Percentiles rank a stretch among this genome's conserved stretches.
Conservation (phyloP, 2,329 filamentous ascomycete genomes). For the Stagonosporopsis vannaccii region DNA sequence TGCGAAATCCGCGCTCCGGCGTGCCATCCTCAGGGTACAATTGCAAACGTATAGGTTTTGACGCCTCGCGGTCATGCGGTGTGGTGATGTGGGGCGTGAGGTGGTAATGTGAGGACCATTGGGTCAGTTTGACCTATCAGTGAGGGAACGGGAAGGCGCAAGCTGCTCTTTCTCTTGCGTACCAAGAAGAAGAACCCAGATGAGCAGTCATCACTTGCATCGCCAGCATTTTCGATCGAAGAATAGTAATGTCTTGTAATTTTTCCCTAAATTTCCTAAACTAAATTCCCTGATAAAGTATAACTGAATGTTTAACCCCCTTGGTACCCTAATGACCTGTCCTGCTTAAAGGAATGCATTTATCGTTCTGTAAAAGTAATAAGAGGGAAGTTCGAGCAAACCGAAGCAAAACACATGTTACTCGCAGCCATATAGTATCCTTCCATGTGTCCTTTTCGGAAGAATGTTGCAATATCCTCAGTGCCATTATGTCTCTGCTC, state of each 20-base stretch:
- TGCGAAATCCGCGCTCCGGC: constrained; percentile 15
- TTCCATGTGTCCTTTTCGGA: neutral
- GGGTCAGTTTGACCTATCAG: neutral
- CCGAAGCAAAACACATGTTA: neutral
- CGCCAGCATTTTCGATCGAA: neutral
- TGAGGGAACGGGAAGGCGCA: neutral
- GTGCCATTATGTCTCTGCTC: neutral
- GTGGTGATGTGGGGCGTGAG: neutral
- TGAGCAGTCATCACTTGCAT: neutral
- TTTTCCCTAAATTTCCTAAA: constrained; percentile 5
- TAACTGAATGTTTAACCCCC: neutral
- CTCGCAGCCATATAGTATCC: constrained; percentile 6
- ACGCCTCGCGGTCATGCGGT: neutral
- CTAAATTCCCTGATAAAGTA: neutral
- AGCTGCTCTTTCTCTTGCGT: neutral
- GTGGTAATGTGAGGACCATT: constrained; percentile 2
- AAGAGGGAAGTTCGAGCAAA: neutral
- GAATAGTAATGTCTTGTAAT: constrained; percentile 5
- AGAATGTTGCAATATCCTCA: neutral
- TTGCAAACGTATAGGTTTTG: neutral
- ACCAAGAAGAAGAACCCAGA: too few relatives aligned
- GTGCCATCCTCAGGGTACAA: constrained; percentile 21
- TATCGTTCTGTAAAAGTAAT: neutral
- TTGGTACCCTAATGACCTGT: neutral
- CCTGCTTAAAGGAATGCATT: neutral